These are phyloP conservation scores for Suillus alpinus DNA, from an alignment of 768 basidiomycete genomes.

Conservation along the genomic window DNA sequence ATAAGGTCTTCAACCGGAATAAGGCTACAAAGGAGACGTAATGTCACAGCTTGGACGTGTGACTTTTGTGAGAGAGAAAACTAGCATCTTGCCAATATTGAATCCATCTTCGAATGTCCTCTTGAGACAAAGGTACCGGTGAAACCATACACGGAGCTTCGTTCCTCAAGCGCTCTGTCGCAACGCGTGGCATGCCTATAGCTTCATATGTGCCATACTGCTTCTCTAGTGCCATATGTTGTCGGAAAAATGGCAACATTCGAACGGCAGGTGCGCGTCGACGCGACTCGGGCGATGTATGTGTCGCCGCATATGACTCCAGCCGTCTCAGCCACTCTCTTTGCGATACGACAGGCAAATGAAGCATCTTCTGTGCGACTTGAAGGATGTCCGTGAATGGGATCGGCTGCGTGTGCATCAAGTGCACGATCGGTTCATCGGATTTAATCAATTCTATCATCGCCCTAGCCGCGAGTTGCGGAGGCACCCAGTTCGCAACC, in stretches of 20 bases:
- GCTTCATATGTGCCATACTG: neutral
- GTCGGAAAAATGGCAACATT: neutral
- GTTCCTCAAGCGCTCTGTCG: neutral
- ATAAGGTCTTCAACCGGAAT: too few relatives aligned
- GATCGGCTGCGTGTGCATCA: neutral
- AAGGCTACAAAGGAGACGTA: neutral
- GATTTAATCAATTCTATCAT: neutral
- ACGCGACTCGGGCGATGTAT: neutral
- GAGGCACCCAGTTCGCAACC: neutral
- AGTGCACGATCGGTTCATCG: neutral
- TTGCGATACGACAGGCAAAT: neutral
- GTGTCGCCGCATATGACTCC: neutral
- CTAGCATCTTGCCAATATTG: neutral
- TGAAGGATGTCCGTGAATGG: neutral
- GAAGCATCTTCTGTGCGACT: neutral
- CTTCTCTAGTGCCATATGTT: neutral
- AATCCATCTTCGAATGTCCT: neutral
- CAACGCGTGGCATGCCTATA: neutral
- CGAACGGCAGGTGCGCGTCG: neutral
- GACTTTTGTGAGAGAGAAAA: neutral
- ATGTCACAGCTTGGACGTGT: neutral
- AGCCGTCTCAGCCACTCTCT: neutral
- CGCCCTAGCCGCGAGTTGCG: neutral
- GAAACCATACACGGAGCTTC: neutral
- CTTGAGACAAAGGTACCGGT: neutral